Evolutionary conservation across 352 stramenopile genomes (phyloP).

Genomic region (Peronosclerospora sorghi): DNA sequence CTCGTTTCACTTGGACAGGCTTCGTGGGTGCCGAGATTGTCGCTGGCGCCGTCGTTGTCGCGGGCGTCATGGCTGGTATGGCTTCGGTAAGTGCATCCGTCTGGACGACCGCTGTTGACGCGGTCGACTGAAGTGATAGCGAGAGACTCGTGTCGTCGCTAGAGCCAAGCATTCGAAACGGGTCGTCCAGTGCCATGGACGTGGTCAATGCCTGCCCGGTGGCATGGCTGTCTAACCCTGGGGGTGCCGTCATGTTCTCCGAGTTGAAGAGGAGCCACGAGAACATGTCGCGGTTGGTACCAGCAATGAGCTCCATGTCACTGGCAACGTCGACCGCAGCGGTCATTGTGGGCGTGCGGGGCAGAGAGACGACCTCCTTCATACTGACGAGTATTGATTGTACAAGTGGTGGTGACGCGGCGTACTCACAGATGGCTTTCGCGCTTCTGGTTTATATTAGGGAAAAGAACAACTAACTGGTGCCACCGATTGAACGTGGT

Average conservation of each 20-base stretch:
- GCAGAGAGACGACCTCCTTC: constrained; percentile 15
- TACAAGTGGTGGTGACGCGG: constrained; percentile 21
- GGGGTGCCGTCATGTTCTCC: constrained; percentile 60
- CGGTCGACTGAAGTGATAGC: constrained; percentile 20
- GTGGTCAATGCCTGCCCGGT: constrained; percentile 13
- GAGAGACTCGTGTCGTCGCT: constrained; percentile 31
- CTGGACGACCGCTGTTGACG: constrained; percentile 18
- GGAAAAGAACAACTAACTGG: constrained; percentile 4
- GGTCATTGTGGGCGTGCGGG: constrained; percentile 13
- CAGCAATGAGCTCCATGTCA: constrained; percentile 59
- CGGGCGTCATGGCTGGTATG: constrained; percentile 11
- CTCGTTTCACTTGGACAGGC: constrained; percentile 17
- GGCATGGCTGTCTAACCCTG: constrained; percentile 6
- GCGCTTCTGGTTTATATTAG: constrained; percentile 1
- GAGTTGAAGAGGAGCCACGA: constrained; percentile 82
- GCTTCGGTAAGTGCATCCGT: constrained; percentile 13
- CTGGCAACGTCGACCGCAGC: constrained; percentile 22
- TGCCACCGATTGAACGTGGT: neutral
- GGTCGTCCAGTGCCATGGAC: constrained; percentile 39
- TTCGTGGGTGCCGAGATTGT: constrained; percentile 20
- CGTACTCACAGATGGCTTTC: constrained; percentile 16
- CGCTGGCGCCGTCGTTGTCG: constrained; percentile 5
- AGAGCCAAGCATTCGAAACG: constrained; percentile 47
- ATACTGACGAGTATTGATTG: constrained; percentile 10
- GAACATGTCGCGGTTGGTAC: constrained; percentile 75